Evolutionary conservation across 805 yeast genomes (phyloP), one percentile per base, ranked within the genome.

Genomic region (Wickerhamiella vanderwaltii): DNA sequence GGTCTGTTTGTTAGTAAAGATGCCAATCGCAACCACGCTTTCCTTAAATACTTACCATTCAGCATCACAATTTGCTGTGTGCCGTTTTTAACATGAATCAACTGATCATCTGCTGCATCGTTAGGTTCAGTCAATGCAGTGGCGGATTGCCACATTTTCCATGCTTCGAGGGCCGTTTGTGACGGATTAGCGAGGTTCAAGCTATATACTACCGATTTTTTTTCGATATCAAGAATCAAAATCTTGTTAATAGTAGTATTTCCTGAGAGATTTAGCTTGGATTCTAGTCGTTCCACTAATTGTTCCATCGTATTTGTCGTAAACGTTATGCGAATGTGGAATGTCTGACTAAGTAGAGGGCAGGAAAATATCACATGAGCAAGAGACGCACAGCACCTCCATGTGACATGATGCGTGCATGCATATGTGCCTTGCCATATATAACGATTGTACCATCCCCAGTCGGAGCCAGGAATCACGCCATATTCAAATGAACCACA

Each of bases 81-180:
- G 23, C 41, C 41, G 16, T 18, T 18, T 7, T 26, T 36, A 18
- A 37, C 30, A 16, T 37, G 34, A 9, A 37, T 37, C 41, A 37
- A 11, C 13, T 37, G 34, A 30, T 29, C 35, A 25, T 28, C 29
- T 23, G 35, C 16, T 18, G 13, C 25, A 30, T 37, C 41, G 30
- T 30, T 29, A 23, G 38, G 29, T 24, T 34, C 29, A 32, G 20
- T 32, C 12, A 37, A 29, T 17, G 17, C 5, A 17, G 41, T 37
- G 41, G 41, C 41, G 34, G 29, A n/a, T 29, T 29, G 35, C 41
- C 41, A 37, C 35, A 37, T 15, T 12, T n/a, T 28, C 35, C 34
- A 30, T 3, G 20, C 35, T 12, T 22, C 23, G 13, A 12, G 25
- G 12, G 41, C 41, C 23, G 9, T 9, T 15, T 29, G 20, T 22